phyloP scores from a whole-genome alignment of 2,329 filamentous ascomycete genomes.

The Cryphonectria naterciae region DNA sequence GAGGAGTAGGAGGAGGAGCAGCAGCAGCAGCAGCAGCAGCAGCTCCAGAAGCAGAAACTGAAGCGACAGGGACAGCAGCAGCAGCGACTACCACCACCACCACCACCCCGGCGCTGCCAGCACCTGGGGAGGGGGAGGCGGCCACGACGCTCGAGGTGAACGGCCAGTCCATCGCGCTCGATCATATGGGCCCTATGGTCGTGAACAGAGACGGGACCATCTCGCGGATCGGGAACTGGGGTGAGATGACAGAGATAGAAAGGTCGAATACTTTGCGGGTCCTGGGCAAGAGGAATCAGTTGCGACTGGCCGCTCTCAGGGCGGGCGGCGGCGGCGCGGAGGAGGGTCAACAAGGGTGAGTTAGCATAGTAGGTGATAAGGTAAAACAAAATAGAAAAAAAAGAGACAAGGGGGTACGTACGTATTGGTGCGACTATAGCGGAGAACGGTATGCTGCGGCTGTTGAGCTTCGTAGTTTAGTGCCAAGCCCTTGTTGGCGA shows the following conservation, averaged over 20 bases:
- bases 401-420: not conserved
- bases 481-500: not conserved
- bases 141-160: constrained; percentile 37
- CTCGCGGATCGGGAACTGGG: constrained; percentile 74
- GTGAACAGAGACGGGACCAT: constrained; percentile 74
- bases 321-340: constrained; percentile 26
- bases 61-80: not conserved
- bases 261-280: constrained; percentile 68
- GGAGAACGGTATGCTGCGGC: not conserved
- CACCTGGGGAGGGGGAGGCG: constrained; percentile 12
- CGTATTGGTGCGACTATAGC: not conserved
- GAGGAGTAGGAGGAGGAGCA: not conserved
- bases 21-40: not conserved
- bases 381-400: too few relatives aligned
- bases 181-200: constrained; percentile 73
- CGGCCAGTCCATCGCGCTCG: constrained; percentile 58
- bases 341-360: constrained; percentile 33
- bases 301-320: constrained; percentile 60
- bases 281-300: constrained; percentile 70
- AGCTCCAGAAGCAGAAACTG: not conserved
- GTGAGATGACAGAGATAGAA: constrained; percentile 70
- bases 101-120: constrained; percentile 9
- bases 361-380: not conserved
- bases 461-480: not conserved
- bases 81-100: not conserved